Evolutionary conservation across 2,329 filamentous ascomycete genomes (phyloP).

Genomic region (Hymenoscyphus linearis): DNA sequence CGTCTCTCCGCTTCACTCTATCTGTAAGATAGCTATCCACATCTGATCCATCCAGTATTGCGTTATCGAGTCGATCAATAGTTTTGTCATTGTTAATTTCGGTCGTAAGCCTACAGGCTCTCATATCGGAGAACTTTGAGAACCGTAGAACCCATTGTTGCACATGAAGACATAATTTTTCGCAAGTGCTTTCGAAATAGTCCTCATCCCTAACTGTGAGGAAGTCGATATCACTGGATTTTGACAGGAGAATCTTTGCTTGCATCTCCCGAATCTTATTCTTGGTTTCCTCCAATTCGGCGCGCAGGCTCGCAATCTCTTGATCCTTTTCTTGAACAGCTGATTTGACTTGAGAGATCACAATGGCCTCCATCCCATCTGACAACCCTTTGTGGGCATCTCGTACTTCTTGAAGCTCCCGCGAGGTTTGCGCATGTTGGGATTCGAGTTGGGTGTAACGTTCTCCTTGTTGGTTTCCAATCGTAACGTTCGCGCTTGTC

Average conservation of each 20-base stretch:
- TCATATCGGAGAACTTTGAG: conserved; percentile 94
- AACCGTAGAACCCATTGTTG: conserved; percentile 98
- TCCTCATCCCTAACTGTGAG: conserved; percentile 81
- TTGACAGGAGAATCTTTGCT: conserved; percentile 51
- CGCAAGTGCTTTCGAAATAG: conserved; percentile 90
- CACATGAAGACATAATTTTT: conserved; percentile 90
- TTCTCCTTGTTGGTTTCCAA: conserved; percentile 70
- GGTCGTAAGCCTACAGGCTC: conserved; percentile 73
- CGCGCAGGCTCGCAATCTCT: conserved; percentile 73
- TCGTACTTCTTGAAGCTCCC: conserved; percentile 65
- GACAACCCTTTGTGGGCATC: conserved; percentile 58
- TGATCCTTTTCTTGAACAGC: conserved; percentile 75
- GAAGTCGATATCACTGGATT: conserved; percentile 63
- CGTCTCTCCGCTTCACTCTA: conserved; percentile 80
- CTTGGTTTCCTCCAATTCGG: conserved; percentile 68
- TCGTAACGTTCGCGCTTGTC: conserved; percentile 68
- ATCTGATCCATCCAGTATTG: conserved; percentile 88
- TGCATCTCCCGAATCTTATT: conserved; percentile 54
- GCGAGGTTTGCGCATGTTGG: conserved; percentile 59
- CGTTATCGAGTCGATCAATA: conserved; percentile 89
- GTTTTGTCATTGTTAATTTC: conserved; percentile 90
- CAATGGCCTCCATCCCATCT: conserved; percentile 55
- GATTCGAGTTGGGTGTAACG: conserved; percentile 63
- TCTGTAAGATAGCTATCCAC: conserved; percentile 85
- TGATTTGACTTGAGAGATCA: conserved; percentile 55